Conservation (phyloP, 495 filamentous ascomycete species). For the Evansstolkia leycettana region DNA sequence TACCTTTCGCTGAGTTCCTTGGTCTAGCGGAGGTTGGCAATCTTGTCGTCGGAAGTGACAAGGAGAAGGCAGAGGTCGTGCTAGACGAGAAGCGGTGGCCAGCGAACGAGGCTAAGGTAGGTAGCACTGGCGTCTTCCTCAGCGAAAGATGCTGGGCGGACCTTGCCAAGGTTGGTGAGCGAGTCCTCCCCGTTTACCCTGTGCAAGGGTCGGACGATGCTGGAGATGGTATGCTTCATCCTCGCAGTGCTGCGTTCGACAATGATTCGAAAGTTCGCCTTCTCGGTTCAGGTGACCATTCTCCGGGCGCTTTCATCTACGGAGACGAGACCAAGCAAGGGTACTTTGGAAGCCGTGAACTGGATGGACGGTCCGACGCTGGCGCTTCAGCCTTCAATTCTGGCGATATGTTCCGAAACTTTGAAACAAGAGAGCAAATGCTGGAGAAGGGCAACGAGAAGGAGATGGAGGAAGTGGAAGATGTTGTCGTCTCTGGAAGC, state of each 20-base stretch:
- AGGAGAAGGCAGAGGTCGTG: constrained; percentile 80
- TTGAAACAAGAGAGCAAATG: constrained; percentile 90
- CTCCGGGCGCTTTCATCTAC: constrained; percentile 51
- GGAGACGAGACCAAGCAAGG: constrained; percentile 58
- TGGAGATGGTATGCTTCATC: constrained; percentile 27
- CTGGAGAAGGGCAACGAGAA: constrained; percentile 90
- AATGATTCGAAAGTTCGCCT: constrained; percentile 60
- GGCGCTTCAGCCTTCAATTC: constrained; percentile 77
- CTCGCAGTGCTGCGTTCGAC: constrained; percentile 31
- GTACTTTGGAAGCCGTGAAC: constrained; percentile 73
- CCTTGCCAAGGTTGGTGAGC: constrained; percentile 63
- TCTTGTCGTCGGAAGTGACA: constrained; percentile 79
- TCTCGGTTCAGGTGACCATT: constrained; percentile 43
- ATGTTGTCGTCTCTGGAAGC: constrained; percentile 59
- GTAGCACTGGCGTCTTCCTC: constrained; percentile 86
- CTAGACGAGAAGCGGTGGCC: constrained; percentile 87
- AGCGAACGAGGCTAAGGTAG: constrained; percentile 78
- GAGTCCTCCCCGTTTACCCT: constrained; percentile 42
- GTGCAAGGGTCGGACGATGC: constrained; percentile 37
- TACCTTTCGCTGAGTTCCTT: constrained; percentile 92
- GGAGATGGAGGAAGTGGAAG: constrained; percentile 82
- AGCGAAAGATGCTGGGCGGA: constrained; percentile 93
- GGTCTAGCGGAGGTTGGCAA: constrained; percentile 75
- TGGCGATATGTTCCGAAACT: constrained; percentile 94
- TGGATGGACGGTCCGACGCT: constrained; percentile 81